phyloP scores from a whole-genome alignment of 805 yeast genomes.

The Komagataella pseudopastoris region DNA sequence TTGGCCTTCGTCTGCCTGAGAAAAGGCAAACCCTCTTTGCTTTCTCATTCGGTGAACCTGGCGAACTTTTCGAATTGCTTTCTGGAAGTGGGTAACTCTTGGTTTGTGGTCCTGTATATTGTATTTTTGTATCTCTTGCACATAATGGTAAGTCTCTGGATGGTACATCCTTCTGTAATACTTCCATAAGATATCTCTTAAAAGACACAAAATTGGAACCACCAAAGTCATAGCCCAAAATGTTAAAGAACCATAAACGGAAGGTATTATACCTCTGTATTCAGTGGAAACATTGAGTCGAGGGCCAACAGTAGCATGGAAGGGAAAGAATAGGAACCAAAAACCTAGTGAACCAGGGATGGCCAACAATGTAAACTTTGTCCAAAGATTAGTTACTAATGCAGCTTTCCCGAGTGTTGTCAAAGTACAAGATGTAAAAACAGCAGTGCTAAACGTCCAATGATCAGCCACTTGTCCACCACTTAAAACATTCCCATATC shows the following conservation, averaged over 20 bases:
- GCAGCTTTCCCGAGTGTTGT: slow-evolving; percentile 95
- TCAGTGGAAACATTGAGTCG: slow-evolving; percentile 69
- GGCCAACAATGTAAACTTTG: slow-evolving; percentile 80
- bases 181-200: slow-evolving; percentile 90
- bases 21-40: slow-evolving; percentile 97
- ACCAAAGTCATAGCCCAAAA: slow-evolving; percentile 80
- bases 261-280: slow-evolving; percentile 65
- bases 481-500: slow-evolving; percentile 49
- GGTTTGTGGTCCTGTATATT: slow-evolving; percentile 91
- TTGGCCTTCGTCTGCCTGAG: slow-evolving; percentile 92
- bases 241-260: slow-evolving; percentile 60
- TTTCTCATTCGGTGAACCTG: slow-evolving; percentile 97
- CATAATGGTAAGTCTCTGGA: slow-evolving; percentile 89
- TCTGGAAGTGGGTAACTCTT: slow-evolving; percentile 93
- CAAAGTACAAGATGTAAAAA: slow-evolving; percentile 75
- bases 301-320: slow-evolving; percentile 80
- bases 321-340: slow-evolving; percentile 82
- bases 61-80: slow-evolving; percentile 91
- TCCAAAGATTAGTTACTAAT: slow-evolving; percentile 84
- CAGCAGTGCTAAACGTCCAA: slow-evolving; percentile 92
- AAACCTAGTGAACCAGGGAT: slow-evolving; percentile 86
- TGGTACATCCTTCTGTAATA: slow-evolving; percentile 82
- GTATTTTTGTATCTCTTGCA: slow-evolving; percentile 92
- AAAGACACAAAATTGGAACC: slow-evolving; percentile 61
- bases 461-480: slow-evolving; percentile 69